These are phyloP conservation scores for Lignosus rhinocerotis DNA, from an alignment of 1,284 basidiomycete species.

Conservation along the genomic window DNA sequence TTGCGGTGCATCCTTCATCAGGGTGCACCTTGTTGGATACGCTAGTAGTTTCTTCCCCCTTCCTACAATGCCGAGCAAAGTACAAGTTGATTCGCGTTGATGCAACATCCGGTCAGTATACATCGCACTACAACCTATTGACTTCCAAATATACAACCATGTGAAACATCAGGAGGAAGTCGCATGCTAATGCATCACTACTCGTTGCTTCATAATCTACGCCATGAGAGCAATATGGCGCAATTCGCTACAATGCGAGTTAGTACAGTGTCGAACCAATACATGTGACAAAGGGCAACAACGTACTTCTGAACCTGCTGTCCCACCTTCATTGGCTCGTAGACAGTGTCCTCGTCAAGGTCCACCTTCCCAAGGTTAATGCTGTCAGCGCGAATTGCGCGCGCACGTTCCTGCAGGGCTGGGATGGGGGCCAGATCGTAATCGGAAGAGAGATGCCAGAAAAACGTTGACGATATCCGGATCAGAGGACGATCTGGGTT, in stretches of 20 bases:
- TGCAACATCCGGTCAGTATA: not conserved
- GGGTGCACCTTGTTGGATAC: not conserved
- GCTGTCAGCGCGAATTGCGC: constrained; percentile 39
- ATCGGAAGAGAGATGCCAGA: constrained; percentile 91
- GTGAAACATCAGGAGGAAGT: not conserved
- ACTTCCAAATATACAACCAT: not conserved
- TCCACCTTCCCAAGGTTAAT: constrained; percentile 39
- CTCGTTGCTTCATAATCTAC: constrained; percentile 12
- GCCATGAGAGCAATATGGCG: constrained; percentile 80
- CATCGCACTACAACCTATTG: not conserved
- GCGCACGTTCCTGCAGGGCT: constrained; percentile 48
- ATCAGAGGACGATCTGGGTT: constrained; percentile 80
- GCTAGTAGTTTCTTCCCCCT: not conserved
- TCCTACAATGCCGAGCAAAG: no score
- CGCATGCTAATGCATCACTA: no score
- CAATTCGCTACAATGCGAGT: constrained; percentile 53
- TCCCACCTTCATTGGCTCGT: constrained; percentile 82
- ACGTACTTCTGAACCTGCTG: constrained; percentile 82
- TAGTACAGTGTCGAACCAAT: not conserved
- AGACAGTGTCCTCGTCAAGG: constrained; percentile 48
- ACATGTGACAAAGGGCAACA: not conserved
- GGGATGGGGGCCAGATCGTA: constrained; percentile 70
- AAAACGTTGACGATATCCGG: constrained; percentile 92
- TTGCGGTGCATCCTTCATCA: constrained; percentile 2
- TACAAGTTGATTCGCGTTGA: not conserved